Evolutionary conservation across 1,284 basidiomycete genomes (phyloP), one percentile per base, ranked within the genome.

Genomic region (Naganishia cerealis): DNA sequence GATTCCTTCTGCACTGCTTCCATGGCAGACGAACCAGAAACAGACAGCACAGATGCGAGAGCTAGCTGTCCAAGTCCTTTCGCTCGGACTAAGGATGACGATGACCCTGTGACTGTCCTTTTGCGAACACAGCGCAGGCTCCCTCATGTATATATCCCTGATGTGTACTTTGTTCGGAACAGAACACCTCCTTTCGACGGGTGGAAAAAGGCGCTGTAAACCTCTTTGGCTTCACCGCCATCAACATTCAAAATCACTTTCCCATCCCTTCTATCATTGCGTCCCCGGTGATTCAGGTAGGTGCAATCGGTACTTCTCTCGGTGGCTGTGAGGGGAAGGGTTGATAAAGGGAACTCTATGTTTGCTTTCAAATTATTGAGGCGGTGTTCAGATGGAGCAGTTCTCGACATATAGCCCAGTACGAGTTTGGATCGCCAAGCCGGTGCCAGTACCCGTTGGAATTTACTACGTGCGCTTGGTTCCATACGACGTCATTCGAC

Each of bases 111-210:
- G 46, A 15, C 46, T 10, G 46, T 24, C 46, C 46, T 50, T 50
- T 50, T n/a, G 24, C 46, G 5, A 9, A 42, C 39, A 48, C n/a
- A 50, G 46, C 46, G 9, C 46, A 50, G 24, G n/a, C 24, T 24
- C 46, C 46, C 46, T 50, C n/a, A 50, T 50, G 46, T 50, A 50
- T 50, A 50, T 50, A 24, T 50, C n/a, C 46, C 46, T 50, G 7
- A 48, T 48, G 46, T 50, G 46, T 50, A 24, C 46, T 50, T 24
- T 50, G 46, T 50, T 42, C 61, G 52, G 57, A 54, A 29, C 21
- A 52, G 33, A 50, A 43, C 61, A 63, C 39, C 61, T 63, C 61
- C 61, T 63, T 63, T 63, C 61, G 48, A 42, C 50, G 61, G 59
- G 3, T 16, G 10, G 16, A 12, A 42, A 62, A 62, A 52, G 59